These are phyloP conservation scores for Perilla frutescens DNA, from an alignment of 257 asterid species.

Conservation along the genomic window DNA sequence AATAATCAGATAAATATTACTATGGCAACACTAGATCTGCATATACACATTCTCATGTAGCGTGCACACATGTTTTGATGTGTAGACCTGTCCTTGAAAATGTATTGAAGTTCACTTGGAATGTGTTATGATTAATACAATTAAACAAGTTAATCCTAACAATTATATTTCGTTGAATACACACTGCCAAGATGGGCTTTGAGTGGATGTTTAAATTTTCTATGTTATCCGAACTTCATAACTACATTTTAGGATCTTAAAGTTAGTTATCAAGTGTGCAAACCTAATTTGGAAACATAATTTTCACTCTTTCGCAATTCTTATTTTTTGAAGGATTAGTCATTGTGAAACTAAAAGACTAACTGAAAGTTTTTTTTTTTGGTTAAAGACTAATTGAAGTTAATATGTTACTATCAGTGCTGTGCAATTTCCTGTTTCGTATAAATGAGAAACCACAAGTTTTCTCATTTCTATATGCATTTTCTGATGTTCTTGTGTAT, in stretches of 20 bases:
- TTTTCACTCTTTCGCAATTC: conserved; percentile 20
- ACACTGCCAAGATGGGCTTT: not conserved
- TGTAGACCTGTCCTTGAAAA: conserved; percentile 1
- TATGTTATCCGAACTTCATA: not conserved
- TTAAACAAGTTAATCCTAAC: not conserved
- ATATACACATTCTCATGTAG: conserved; percentile 10
- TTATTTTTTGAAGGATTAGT: not conserved
- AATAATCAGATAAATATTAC: conserved; percentile 12
- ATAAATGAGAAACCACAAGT: conserved; percentile 19
- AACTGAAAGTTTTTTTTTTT: not conserved
- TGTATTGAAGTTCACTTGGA: not conserved
- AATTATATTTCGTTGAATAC: not conserved
- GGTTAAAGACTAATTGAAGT: not conserved
- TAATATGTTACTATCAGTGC: conserved; percentile 3
- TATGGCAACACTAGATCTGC: not conserved
- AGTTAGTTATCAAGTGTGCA: conserved; percentile 11
- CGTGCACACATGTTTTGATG: not conserved
- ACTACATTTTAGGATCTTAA: not conserved
- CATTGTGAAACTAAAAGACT: conserved; percentile 1
- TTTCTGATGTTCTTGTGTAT: not conserved
- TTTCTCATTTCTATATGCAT: not conserved
- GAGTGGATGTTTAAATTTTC: not conserved
- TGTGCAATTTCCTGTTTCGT: not conserved
- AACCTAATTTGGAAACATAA: not conserved
- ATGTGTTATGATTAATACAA: not conserved